These are phyloP conservation scores for Endotrypanum monterogeii DNA, from an alignment of 208 protist species.

Conservation along the genomic window DNA sequence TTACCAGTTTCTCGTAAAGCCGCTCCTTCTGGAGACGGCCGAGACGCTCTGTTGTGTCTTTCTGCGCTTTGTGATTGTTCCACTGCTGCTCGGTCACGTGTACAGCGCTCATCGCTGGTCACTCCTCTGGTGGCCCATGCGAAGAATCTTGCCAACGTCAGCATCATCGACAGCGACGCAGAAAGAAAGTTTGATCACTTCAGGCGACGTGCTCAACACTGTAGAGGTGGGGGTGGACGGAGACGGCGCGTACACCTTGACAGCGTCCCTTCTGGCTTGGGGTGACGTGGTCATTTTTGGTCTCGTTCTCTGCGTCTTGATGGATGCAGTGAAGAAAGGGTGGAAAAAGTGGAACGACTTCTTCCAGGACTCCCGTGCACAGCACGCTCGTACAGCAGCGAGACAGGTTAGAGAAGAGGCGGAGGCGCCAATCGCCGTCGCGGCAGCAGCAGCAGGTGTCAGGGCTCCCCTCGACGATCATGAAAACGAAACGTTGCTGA, in stretches of 20 bases:
- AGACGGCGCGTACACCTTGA: not conserved
- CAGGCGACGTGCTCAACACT: not conserved
- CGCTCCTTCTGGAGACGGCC: slow-evolving; percentile 14
- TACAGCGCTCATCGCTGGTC: slow-evolving; percentile 20
- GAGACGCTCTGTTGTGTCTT: slow-evolving; percentile 14
- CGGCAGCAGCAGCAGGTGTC: not conserved
- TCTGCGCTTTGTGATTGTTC: slow-evolving; percentile 32
- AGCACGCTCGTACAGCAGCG: slow-evolving; percentile 9
- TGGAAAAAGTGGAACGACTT: slow-evolving; percentile 29
- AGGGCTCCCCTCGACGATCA: not conserved
- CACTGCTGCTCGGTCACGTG: slow-evolving; percentile 30
- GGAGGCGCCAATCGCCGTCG: not conserved
- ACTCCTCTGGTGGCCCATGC: slow-evolving; percentile 17
- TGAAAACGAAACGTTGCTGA: not conserved
- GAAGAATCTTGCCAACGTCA: not conserved
- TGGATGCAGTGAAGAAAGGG: slow-evolving; percentile 9
- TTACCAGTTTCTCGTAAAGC: slow-evolving; percentile 11
- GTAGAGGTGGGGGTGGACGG: not conserved
- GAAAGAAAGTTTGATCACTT: not conserved
- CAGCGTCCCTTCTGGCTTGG: slow-evolving; percentile 15
- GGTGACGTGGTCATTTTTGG: slow-evolving; percentile 24
- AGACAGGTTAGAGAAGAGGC: slow-evolving; percentile 1
- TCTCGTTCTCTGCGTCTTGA: slow-evolving; percentile 19
- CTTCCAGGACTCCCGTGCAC: slow-evolving; percentile 10
- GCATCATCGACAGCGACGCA: not conserved